phyloP scores from a whole-genome alignment of 2,329 filamentous ascomycete genomes.

The Claviceps purpurea region DNA sequence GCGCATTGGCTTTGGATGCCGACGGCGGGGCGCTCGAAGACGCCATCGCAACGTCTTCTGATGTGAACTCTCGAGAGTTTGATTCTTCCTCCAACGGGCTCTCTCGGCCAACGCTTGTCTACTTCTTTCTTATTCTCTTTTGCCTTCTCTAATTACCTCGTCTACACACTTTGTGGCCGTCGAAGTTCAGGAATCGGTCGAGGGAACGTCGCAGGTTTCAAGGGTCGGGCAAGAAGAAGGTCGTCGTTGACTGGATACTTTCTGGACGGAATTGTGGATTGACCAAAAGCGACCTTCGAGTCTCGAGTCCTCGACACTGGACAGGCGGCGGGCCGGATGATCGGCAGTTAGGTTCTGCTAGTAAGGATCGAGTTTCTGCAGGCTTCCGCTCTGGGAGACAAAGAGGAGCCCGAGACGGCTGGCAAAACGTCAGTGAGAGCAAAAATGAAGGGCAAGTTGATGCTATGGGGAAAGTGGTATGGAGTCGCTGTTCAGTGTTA shows the following conservation, averaged over 20 bases:
- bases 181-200: not conserved
- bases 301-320: too few relatives aligned
- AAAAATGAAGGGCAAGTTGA: not conserved
- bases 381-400: not conserved
- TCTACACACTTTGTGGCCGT: not conserved
- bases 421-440: not conserved
- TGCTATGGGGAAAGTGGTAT: not conserved
- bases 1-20: slow-evolving; percentile 7
- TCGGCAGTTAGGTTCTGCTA: not conserved
- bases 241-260: slow-evolving; percentile 2
- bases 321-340: not conserved
- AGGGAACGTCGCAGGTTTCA: not conserved
- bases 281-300: not conserved
- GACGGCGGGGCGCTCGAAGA: slow-evolving; percentile 4
- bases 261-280: not conserved
- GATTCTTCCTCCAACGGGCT: not conserved
- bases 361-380: not conserved
- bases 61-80: not conserved
- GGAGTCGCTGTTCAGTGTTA: not conserved
- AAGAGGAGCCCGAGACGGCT: not conserved
- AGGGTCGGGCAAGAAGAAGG: not conserved
- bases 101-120: not conserved
- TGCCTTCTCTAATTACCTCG: not conserved
- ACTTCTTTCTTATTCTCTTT: not conserved
- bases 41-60: slow-evolving; percentile 2